Conservation (phyloP, 1,139 yeast species). For the Yamadazyma sp. region DNA sequence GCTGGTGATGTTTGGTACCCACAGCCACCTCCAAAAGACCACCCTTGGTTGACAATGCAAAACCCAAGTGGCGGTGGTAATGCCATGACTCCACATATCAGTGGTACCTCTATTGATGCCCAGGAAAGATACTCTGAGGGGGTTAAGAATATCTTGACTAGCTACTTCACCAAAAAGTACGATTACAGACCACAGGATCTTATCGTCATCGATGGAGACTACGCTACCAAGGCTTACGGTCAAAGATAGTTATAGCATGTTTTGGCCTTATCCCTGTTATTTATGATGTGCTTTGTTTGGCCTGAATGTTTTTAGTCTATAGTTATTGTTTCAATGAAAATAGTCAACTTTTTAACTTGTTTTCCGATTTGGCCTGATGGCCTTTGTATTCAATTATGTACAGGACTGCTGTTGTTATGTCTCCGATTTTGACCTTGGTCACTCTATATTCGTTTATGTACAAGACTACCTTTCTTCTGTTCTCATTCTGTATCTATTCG, state of each 20-base stretch:
- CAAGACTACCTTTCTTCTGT: background rate
- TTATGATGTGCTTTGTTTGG: too few relatives aligned
- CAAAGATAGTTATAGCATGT: too few relatives aligned
- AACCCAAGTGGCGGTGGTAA: constrained; percentile 73
- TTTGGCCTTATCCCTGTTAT: too few relatives aligned
- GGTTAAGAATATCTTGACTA: constrained; percentile 60
- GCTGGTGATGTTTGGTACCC: constrained; percentile 87
- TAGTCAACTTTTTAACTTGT: too few relatives aligned
- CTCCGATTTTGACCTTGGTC: constrained; percentile 1
- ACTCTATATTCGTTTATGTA: background rate
- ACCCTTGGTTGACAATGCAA: constrained; percentile 74
- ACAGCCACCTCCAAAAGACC: constrained; percentile 76
- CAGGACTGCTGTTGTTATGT: too few relatives aligned
- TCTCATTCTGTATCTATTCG: constrained; percentile 9
- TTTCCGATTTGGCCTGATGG: background rate
- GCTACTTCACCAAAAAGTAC: constrained; percentile 58
- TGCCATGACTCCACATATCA: constrained; percentile 83
- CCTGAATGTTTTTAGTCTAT: background rate
- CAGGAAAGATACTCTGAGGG: constrained; percentile 74
- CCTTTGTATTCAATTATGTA: background rate
- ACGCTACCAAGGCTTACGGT: constrained; percentile 75
- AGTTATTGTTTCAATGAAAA: too few relatives aligned
- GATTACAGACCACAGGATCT: constrained; percentile 76
- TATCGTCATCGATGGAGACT: constrained; percentile 69
- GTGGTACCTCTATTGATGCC: constrained; percentile 81